Percentiles rank a stretch among this genome's conserved stretches.
Conservation (phyloP, 805 yeast genomes). For the Tetrapisispora taiwanensis region DNA sequence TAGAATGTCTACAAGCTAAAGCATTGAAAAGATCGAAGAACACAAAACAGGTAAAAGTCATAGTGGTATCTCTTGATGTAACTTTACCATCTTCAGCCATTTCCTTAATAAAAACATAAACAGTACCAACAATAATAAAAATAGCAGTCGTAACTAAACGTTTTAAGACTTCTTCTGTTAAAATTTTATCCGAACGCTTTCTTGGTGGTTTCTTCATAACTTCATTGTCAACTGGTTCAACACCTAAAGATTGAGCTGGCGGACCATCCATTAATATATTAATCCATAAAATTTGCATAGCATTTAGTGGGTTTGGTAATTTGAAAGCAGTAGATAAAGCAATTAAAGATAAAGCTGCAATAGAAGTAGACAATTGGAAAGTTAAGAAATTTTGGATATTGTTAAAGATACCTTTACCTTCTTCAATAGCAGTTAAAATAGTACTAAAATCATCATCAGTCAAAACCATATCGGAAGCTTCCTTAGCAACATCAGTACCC, state of each 20-base stretch:
- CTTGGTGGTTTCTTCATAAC: conserved; percentile 97
- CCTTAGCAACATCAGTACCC: conserved; percentile 98
- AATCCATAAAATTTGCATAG: conserved; percentile 98
- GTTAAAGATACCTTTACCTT: conserved; percentile 94
- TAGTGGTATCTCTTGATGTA: conserved; percentile 93
- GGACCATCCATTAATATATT: conserved; percentile 98
- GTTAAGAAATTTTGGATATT: conserved; percentile 92
- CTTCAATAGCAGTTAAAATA: conserved; percentile 85
- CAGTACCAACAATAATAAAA: conserved; percentile 75
- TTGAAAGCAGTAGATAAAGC: conserved; percentile 81
- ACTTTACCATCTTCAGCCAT: conserved; percentile 69
- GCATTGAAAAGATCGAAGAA: conserved; percentile 96
- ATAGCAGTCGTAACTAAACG: conserved; percentile 69
- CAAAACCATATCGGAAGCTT: conserved; percentile 94
- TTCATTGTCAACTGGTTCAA: conserved; percentile 92
- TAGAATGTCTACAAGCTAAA: conserved; percentile 77
- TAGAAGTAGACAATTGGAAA: conserved; percentile 90
- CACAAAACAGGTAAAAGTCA: conserved; percentile 97
- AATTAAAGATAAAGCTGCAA: conserved; percentile 85
- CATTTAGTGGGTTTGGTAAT: conserved; percentile 88
- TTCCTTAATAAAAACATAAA: conserved; percentile 75
- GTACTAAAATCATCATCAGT: conserved; percentile 96
- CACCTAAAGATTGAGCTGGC: conserved; percentile 95
- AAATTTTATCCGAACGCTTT: conserved; percentile 71
- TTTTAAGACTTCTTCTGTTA: conserved; percentile 57